These are phyloP conservation scores for Chenopodium quinoa DNA, from an alignment of 148 eudicot species.

Conservation along the genomic window DNA sequence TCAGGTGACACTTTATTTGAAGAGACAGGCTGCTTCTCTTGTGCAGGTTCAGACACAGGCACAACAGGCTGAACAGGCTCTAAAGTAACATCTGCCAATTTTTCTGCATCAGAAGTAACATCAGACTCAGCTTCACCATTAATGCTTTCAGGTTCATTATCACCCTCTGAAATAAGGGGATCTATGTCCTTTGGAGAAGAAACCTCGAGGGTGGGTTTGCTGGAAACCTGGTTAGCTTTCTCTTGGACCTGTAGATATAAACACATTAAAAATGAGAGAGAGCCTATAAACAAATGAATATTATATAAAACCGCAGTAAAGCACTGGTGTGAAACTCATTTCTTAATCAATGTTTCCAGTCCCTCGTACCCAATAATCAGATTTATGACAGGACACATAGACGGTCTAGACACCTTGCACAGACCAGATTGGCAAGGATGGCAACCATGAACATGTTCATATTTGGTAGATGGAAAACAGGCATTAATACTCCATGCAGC, in stretches of 20 bases:
- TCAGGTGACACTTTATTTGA: slow-evolving; percentile 45
- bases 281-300: background rate
- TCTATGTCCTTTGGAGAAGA: slow-evolving; percentile 44
- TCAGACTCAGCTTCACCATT: slow-evolving; percentile 26
- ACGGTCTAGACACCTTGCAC: too few species aligned
- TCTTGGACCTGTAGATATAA: slow-evolving; percentile 51
- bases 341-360: background rate
- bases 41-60: slow-evolving; percentile 42
- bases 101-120: slow-evolving; percentile 31
- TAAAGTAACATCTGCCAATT: slow-evolving; percentile 1
- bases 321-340: background rate
- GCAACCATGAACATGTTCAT: background rate
- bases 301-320: background rate
- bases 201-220: slow-evolving; percentile 44
- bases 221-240: slow-evolving; percentile 47
- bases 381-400: background rate
- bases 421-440: background rate
- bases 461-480: background rate
- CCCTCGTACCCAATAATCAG: background rate
- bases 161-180: slow-evolving; percentile 35
- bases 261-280: background rate
- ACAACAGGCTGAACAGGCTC: slow-evolving; percentile 31
- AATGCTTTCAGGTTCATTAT: slow-evolving; percentile 36
- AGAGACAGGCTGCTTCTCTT: slow-evolving; percentile 27
- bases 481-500: background rate